phyloP scores from a whole-genome alignment of 2,329 filamentous ascomycete genomes.

The Epichloe elymi region DNA sequence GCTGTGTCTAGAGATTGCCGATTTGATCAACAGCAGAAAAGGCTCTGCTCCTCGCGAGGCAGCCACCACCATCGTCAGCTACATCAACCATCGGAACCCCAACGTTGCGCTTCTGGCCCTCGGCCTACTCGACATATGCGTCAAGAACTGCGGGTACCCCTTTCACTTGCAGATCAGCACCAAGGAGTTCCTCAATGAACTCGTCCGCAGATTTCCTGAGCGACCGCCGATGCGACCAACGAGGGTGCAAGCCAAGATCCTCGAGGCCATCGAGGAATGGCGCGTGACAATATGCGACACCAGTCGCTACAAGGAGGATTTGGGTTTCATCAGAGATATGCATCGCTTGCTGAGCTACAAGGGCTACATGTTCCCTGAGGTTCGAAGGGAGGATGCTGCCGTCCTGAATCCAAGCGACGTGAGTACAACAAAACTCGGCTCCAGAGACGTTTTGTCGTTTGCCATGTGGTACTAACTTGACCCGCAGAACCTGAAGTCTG shows the following conservation, averaged over 20 bases:
- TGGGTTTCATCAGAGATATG: slow-evolving; percentile 96
- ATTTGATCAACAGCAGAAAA: slow-evolving; percentile 96
- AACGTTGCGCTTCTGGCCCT: slow-evolving; percentile 87
- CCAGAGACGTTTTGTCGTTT: neutral
- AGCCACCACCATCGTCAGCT: slow-evolving; percentile 81
- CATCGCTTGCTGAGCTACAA: slow-evolving; percentile 92
- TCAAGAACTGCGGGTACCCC: slow-evolving; percentile 98
- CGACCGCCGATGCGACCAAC: slow-evolving; percentile 75
- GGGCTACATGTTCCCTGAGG: slow-evolving; percentile 88
- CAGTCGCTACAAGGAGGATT: slow-evolving; percentile 90
- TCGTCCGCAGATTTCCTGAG: slow-evolving; percentile 91
- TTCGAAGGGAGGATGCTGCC: slow-evolving; percentile 85
- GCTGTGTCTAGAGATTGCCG: slow-evolving; percentile 88
- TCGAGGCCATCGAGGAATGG: slow-evolving; percentile 98
- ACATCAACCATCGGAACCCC: slow-evolving; percentile 92
- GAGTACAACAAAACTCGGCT: slow-evolving; percentile 27
- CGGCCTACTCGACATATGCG: slow-evolving; percentile 90
- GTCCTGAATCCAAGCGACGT: slow-evolving; percentile 95
- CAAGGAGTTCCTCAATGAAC: slow-evolving; percentile 97
- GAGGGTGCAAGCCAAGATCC: slow-evolving; percentile 79
- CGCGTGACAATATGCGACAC: slow-evolving; percentile 96
- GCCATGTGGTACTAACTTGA: slow-evolving; percentile 15
- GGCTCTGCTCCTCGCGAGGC: slow-evolving; percentile 91
- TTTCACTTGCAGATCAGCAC: slow-evolving; percentile 98
- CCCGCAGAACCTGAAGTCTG: slow-evolving; percentile 75